A percentile compares a stretch with the other conserved stretches of the same genome.
These are phyloP conservation scores for Aspergillus saccharolyticus DNA, from an alignment of 495 filamentous ascomycete genomes.

Conservation along the genomic window DNA sequence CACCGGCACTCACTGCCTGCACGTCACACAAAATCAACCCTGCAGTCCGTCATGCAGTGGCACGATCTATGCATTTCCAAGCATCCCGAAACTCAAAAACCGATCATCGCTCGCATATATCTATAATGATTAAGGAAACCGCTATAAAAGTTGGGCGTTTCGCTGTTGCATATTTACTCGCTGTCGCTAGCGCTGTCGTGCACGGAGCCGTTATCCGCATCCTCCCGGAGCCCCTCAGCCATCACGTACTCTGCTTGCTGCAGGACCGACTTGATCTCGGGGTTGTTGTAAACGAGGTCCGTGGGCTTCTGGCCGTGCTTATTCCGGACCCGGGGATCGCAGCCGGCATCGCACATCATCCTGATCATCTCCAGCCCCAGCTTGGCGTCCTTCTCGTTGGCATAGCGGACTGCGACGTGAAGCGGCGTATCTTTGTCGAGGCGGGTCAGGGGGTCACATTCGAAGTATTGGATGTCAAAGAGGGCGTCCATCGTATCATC, in stretches of 20 bases:
- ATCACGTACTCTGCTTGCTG: slow-evolving; percentile 72
- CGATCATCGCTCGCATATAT: slow-evolving; percentile 19
- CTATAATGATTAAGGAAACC: slow-evolving; percentile 4
- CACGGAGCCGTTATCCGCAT: slow-evolving; percentile 27
- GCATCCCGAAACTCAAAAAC: not conserved
- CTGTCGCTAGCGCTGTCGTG: slow-evolving; percentile 41
- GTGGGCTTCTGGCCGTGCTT: slow-evolving; percentile 43
- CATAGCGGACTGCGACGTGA: slow-evolving; percentile 80
- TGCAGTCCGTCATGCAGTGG: not conserved
- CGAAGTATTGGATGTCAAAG: slow-evolving; percentile 89
- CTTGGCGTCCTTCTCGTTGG: slow-evolving; percentile 63
- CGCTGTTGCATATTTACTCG: slow-evolving; percentile 24
- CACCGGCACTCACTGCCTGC: not conserved
- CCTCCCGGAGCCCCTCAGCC: slow-evolving; percentile 36
- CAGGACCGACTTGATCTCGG: slow-evolving; percentile 59
- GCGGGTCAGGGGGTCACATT: slow-evolving; percentile 83
- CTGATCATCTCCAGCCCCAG: slow-evolving; percentile 67
- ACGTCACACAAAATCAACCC: not conserved
- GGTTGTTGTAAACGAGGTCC: slow-evolving; percentile 51
- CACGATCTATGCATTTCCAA: not conserved
- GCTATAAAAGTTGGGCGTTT: slow-evolving; percentile 2
- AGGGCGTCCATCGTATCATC: slow-evolving; percentile 88
- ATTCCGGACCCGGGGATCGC: slow-evolving; percentile 57
- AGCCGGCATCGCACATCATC: slow-evolving; percentile 92
- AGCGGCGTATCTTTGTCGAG: slow-evolving; percentile 84